phyloP scores from a whole-genome alignment of 2,329 filamentous ascomycete genomes.

The Fusarium torreyae region DNA sequence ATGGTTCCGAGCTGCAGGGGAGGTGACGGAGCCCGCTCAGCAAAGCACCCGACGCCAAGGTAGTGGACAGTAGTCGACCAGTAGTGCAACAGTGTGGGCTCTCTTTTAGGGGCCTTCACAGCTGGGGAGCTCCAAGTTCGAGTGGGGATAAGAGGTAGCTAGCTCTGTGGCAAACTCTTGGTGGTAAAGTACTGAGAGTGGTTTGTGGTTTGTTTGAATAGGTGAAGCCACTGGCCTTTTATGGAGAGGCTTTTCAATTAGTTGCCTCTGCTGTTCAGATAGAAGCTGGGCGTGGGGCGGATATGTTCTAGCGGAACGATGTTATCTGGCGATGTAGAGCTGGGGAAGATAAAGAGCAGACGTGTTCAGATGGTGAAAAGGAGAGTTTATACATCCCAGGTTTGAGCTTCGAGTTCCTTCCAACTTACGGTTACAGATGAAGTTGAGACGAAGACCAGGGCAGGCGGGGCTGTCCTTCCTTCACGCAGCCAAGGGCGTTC shows the following conservation, averaged over 20 bases:
- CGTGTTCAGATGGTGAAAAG: neutral
- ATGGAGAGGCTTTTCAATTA: constrained; percentile 27
- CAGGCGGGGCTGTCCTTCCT: neutral
- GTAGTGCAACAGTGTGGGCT: constrained; percentile 32
- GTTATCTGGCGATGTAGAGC: neutral
- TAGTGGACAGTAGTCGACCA: constrained; percentile 24
- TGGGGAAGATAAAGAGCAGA: neutral
- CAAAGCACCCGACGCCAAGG: constrained; percentile 39
- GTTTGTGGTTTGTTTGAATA: constrained; percentile 20
- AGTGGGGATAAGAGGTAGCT: constrained; percentile 36
- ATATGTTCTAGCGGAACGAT: neutral
- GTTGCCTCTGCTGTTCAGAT: constrained; percentile 16
- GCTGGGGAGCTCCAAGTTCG: constrained; percentile 19
- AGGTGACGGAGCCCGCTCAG: constrained; percentile 43
- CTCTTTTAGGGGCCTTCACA: constrained; percentile 22
- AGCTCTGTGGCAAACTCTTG: constrained; percentile 19
- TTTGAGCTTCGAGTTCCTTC: constrained; percentile 7
- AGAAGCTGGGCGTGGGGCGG: constrained; percentile 3
- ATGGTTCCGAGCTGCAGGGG: constrained; percentile 49
- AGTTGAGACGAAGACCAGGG: constrained; percentile 1
- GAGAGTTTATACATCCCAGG: neutral
- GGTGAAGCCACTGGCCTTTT: constrained; percentile 22
- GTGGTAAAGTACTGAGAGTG: constrained; percentile 27
- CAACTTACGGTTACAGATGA: neutral
- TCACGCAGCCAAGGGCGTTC: constrained; percentile 3